Evolutionary conservation across 1,139 yeast genomes (phyloP), one percentile per base, ranked within the genome.

Genomic region (Geotrichum citri-aurantii): DNA sequence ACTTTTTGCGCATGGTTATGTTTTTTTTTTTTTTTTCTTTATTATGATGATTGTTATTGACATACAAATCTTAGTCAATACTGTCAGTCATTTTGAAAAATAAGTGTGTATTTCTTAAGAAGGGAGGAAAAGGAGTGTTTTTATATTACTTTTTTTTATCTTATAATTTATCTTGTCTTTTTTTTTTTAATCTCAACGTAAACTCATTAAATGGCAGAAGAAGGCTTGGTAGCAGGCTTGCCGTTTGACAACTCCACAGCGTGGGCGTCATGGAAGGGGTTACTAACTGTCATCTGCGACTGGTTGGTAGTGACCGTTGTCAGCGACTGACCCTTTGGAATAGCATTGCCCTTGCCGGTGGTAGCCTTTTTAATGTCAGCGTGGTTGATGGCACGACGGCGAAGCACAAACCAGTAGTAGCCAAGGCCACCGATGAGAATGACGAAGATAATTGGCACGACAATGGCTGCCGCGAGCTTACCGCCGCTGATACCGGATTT

Each of bases 381-480:
- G 14, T 19, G 24, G 26, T 42, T 48, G 23, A 56, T 48, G 11
- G 60, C 57, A 11, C 52, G 49, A n/a, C 59, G 55, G 27, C 62
- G 51, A 33, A 57, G 19, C 19, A 52, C 37, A 50, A 59, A 57
- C 59, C 61, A 59, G 58, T 51, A 61, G 59, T 57, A 62, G 29
- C 50, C 58, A 52, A 57, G 53, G 19, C 46, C 57, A 14, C 57
- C 44, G 23, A 60, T 24, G 1, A 66, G 47, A 17, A 64, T 59
- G 24, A 73, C 68, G 3, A 68, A 75, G 21, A 75, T 69, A 14
- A 76, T 71, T 27, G 79, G 79, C 11, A 76, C 76, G n/a, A 74
- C 70, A n/a, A 76, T 78, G 14, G 79, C 78, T 55, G 79, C 78
- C 5, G 74, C 78, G 42, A 76, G 65, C 11, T 62, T 61, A 51